Evolutionary conservation across 257 asterid genomes (phyloP).

Genomic region (Nicotiana otophora): DNA sequence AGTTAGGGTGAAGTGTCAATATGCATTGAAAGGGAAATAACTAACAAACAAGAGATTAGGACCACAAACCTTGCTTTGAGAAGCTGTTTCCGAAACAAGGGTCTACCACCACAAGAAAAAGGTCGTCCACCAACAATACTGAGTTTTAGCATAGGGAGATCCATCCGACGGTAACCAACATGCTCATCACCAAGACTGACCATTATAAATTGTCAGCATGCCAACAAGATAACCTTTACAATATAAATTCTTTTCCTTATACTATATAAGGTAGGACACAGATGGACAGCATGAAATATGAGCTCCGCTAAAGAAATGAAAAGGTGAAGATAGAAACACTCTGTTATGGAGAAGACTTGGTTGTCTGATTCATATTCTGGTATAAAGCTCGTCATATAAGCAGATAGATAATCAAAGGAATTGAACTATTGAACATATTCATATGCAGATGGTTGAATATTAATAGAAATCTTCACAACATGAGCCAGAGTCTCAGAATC

Average conservation of each 20-base stretch:
- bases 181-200: constrained; percentile 87
- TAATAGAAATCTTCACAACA: neutral
- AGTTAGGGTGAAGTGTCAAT: neutral
- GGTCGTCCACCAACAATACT: constrained; percentile 97
- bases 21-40: neutral
- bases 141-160: constrained; percentile 55
- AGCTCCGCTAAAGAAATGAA: neutral
- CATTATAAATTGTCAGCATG: constrained; percentile 18
- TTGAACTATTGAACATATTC: neutral
- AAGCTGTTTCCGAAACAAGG: constrained; percentile 52
- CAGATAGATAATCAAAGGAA: neutral
- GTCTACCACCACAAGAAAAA: constrained; percentile 79
- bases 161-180: constrained; percentile 71
- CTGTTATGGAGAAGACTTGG: neutral
- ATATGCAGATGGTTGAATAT: neutral
- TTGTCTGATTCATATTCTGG: neutral
- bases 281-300: neutral
- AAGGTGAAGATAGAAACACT: neutral
- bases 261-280: neutral
- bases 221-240: neutral
- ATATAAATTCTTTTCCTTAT: neutral
- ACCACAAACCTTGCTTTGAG: constrained; percentile 58
- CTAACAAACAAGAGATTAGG: neutral
- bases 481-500: constrained; percentile 1
- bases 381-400: neutral